Conservation (phyloP, 352 stramenopile genomes). For the Pythium pyrilobum region DNA sequence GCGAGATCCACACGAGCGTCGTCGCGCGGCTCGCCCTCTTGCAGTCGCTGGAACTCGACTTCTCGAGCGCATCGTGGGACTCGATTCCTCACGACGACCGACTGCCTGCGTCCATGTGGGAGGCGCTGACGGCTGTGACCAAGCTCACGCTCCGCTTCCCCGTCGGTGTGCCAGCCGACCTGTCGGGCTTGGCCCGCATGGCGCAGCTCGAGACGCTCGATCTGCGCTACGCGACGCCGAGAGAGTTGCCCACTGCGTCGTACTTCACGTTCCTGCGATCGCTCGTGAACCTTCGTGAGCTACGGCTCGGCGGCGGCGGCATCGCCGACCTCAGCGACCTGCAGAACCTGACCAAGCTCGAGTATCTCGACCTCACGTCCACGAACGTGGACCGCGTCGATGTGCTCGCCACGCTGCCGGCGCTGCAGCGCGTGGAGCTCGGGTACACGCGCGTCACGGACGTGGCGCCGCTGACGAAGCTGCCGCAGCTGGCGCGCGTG, state of each 20-base stretch:
- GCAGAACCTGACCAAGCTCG: neutral
- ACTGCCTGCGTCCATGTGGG: constrained; percentile 3
- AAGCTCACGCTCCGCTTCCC: constrained; percentile 9
- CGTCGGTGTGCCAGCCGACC: constrained; percentile 1
- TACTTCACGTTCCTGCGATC: constrained; percentile 11
- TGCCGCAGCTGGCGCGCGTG: neutral
- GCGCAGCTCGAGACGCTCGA: constrained; percentile 3
- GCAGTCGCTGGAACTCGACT: neutral
- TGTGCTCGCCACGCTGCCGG: neutral
- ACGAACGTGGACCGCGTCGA: constrained; percentile 4
- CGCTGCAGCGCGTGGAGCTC: constrained; percentile 3
- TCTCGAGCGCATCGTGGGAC: constrained; percentile 5
- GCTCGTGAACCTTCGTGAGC: neutral
- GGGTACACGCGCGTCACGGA: constrained; percentile 5
- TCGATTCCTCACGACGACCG: neutral
- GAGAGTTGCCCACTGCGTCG: neutral
- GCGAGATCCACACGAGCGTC: constrained; percentile 4
- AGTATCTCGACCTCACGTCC: constrained; percentile 8
- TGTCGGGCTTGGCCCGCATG: constrained; percentile 1
- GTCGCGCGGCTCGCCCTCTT: constrained; percentile 1
- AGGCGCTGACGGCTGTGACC: neutral
- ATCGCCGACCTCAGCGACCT: constrained; percentile 4
- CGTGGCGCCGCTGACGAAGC: neutral
- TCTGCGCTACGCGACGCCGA: constrained; percentile 9
- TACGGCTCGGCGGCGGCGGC: constrained; percentile 3